These are phyloP conservation scores for Citrus trifoliata DNA, from an alignment of 345 rosid species.

Conservation along the genomic window DNA sequence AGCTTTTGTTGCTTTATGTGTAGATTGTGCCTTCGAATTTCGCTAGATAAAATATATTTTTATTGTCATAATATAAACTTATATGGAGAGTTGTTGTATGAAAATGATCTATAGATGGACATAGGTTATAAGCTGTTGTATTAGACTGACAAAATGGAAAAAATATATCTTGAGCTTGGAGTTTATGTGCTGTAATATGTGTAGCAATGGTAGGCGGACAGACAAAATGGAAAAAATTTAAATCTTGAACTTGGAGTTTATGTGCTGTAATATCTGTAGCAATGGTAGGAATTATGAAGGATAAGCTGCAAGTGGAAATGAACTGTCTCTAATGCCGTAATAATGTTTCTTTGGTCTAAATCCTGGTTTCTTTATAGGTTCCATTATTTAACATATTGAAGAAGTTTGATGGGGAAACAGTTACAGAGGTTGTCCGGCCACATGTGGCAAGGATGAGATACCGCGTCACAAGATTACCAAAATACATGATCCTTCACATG, in stretches of 20 bases:
- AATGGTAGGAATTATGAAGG: not conserved
- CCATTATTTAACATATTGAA: slow-evolving; percentile 83
- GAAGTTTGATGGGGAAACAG: slow-evolving; percentile 90
- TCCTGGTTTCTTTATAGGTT: slow-evolving; percentile 47
- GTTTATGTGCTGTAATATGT: not conserved
- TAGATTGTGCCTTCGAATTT: not conserved
- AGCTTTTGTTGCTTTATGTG: not conserved
- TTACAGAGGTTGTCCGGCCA: slow-evolving; percentile 94
- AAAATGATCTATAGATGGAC: not conserved
- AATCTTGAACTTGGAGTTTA: not conserved
- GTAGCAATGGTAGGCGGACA: not conserved
- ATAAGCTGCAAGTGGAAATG: not conserved
- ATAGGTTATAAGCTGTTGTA: not conserved
- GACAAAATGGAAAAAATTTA: not conserved
- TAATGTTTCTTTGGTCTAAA: not conserved
- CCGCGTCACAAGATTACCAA: slow-evolving; percentile 71
- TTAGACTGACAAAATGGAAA: not conserved
- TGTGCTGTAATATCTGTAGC: not conserved
- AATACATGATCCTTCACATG: slow-evolving; percentile 87
- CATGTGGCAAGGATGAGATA: slow-evolving; percentile 80
- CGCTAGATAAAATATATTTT: not conserved
- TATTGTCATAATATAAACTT: not conserved
- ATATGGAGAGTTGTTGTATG: not conserved
- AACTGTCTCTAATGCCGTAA: not conserved
- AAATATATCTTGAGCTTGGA: not conserved